phyloP scores from a whole-genome alignment of 2,329 filamentous ascomycete species.

The Allantophomopsis lycopodina region DNA sequence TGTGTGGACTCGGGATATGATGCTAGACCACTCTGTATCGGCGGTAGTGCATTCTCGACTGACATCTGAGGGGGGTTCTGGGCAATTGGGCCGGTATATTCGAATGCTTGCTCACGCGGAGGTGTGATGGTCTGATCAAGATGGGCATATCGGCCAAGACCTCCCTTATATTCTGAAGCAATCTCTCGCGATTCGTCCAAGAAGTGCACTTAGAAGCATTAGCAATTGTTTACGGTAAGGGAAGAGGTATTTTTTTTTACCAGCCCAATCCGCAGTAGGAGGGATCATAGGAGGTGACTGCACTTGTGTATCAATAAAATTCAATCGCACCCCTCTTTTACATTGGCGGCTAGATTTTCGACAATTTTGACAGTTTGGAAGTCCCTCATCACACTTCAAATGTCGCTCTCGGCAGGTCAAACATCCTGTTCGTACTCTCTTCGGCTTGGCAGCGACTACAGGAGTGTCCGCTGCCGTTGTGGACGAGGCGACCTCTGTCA shows the following conservation, averaged over 20 bases:
- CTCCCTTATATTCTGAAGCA: constrained; percentile 79
- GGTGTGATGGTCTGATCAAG: constrained; percentile 25
- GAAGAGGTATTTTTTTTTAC: constrained; percentile 19
- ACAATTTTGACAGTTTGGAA: constrained; percentile 59
- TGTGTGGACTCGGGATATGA: constrained; percentile 12
- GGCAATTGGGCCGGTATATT: constrained; percentile 8
- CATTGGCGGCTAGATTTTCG: constrained; percentile 76
- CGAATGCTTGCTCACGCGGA: constrained; percentile 11
- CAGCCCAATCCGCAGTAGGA: constrained; percentile 50
- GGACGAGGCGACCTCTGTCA: constrained; percentile 6
- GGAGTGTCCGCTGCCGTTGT: constrained; percentile 4
- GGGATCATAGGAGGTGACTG: constrained; percentile 49
- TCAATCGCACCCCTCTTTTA: constrained; percentile 74
- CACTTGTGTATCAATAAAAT: constrained; percentile 78
- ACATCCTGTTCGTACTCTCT: constrained; percentile 78
- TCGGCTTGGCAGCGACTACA: constrained; percentile 43
- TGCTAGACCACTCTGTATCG: constrained; percentile 12
- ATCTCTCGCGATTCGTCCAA: constrained; percentile 82
- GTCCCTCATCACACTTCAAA: constrained; percentile 75
- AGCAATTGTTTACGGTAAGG: constrained; percentile 4
- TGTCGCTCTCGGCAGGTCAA: constrained; percentile 82
- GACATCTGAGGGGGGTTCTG: constrained; percentile 7
- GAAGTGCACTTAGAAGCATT: constrained; percentile 47
- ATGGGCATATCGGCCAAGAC: constrained; percentile 56
- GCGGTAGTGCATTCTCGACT: constrained; percentile 14